Percentiles rank a stretch among this genome's conserved stretches.
phyloP scores from a whole-genome alignment of 1,284 basidiomycete genomes.

The Termitomyces sp. region DNA sequence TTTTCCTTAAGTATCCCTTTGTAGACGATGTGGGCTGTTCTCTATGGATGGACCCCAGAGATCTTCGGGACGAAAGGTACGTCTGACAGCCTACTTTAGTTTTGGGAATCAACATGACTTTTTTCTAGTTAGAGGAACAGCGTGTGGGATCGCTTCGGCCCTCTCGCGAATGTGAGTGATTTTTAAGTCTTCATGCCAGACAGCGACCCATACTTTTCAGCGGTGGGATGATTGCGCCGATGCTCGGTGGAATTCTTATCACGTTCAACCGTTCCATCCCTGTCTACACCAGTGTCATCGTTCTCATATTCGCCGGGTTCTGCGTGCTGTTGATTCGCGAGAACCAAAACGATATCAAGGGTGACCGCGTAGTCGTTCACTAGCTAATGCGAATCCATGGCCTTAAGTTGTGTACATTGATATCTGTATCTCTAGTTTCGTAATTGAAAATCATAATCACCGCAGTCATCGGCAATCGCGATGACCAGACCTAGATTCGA shows the following conservation, averaged over 20 bases:
- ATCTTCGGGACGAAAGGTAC: constrained; percentile 78
- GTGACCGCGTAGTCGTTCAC: constrained; percentile 24
- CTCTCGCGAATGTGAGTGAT: constrained; percentile 73
- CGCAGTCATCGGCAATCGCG: not conserved
- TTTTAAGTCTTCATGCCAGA: not conserved
- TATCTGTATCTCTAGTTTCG: constrained; percentile 4
- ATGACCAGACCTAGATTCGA: not conserved
- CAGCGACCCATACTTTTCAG: constrained; percentile 35
- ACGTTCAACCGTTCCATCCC: constrained; percentile 71
- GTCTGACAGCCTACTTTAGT: constrained; percentile 11
- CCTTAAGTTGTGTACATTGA: not conserved
- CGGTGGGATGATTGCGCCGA: constrained; percentile 87
- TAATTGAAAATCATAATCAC: not conserved
- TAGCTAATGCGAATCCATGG: constrained; percentile 6
- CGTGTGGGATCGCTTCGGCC: constrained; percentile 87
- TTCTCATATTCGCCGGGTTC: constrained; percentile 65
- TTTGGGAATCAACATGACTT: not conserved
- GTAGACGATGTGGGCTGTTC: constrained; percentile 85
- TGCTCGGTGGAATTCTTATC: constrained; percentile 79
- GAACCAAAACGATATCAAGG: constrained; percentile 22
- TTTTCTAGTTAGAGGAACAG: constrained; percentile 74
- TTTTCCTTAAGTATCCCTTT: not conserved
- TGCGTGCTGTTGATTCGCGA: constrained; percentile 62
- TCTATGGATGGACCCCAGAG: constrained; percentile 90
- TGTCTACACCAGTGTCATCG: constrained; percentile 69